Percentiles rank a stretch among this genome's conserved stretches.
Conservation (phyloP, 2,329 filamentous ascomycete species). For the Alternaria gaisen region DNA sequence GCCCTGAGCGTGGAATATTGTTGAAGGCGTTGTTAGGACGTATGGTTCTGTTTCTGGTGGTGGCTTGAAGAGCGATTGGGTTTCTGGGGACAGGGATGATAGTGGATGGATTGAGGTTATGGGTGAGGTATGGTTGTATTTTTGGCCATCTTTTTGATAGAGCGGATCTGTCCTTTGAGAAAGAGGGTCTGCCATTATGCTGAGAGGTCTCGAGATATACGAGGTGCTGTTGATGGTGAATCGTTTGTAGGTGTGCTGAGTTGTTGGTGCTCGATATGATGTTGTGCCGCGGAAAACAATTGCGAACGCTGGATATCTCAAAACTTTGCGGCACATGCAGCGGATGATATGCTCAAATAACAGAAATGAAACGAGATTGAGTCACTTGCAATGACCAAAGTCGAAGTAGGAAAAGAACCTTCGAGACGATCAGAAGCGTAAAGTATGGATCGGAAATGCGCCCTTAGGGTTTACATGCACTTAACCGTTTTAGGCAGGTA, state of each 20-base stretch:
- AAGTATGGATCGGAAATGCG: background rate
- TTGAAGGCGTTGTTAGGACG: slow-evolving; percentile 68
- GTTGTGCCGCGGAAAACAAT: background rate
- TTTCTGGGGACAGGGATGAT: slow-evolving; percentile 59
- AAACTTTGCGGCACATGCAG: background rate
- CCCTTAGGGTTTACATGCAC: slow-evolving; percentile 8
- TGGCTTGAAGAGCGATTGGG: slow-evolving; percentile 67
- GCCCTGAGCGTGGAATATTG: slow-evolving; percentile 80
- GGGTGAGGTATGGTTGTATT: slow-evolving; percentile 55
- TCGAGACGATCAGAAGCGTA: background rate
- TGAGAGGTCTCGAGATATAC: background rate
- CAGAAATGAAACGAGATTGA: accelerated
- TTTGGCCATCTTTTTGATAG: slow-evolving; percentile 54
- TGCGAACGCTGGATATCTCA: background rate
- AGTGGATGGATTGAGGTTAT: slow-evolving; percentile 62
- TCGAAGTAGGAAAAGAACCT: background rate
- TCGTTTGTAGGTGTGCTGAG: background rate
- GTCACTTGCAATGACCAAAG: background rate
- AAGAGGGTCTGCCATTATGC: background rate
- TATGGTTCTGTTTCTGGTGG: slow-evolving; percentile 58
- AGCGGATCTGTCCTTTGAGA: slow-evolving; percentile 34
- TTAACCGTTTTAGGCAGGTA: slow-evolving; percentile 13
- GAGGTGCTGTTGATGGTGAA: background rate
- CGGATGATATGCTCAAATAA: background rate
- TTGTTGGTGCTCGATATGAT: background rate